Base-by-base conservation (phyloP, 1,139 yeast genomes). In the Geotrichum fermentans region DNA sequence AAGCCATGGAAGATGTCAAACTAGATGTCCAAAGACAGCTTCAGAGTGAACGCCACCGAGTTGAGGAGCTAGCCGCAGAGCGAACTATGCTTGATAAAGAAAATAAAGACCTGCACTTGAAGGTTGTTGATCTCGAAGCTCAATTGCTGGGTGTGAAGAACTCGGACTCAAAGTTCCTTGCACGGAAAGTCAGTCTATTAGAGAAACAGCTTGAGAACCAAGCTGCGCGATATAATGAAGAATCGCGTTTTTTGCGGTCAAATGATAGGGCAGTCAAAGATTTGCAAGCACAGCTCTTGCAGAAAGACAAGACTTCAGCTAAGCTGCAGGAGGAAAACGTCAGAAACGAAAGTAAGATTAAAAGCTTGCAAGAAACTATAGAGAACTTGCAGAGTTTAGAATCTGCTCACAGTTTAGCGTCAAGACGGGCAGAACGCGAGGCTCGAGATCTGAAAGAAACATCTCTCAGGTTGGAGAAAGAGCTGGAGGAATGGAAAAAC, bases 401-500 rank as follows among this genome's bases (percentile, higher is more conserved):
- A 51, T 66, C 75, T 2, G 66, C 70, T 13, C 67, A 74, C 16
- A 65, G 68, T 35, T 57, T 76, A 49, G 66, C 65, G 20, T 63
- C 73, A 18, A 72, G 74, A 45, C 64, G 78, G 38, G 69, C 76
- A 0, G 71, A 69, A 46, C 66, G 82, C 41, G 80, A 77, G 53
- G 66, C 74, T 11, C 66, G 74, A 7, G 82, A 79, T 45, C 67
- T 76, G 55, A 77, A 77, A 55, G 87, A 82, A 55, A 69, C 69
- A 42, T 67, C 78, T 48, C 64, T 80, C 52, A 67, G 75, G 51
- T 63, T 83, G 56, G 89, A 85, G 63, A 78, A 73, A 58, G 95
- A 86, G 60, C 66, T 83, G 16, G 72, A 77, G 43, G 81, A 79
- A 51, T 80, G 89, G 79, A 78, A 77, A 59, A 70, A 70, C 42